Evolutionary conservation across 2,329 filamentous ascomycete species (phyloP), one percentile per base, ranked within the genome.

Genomic region (Pseudogymnoascus sp.): DNA sequence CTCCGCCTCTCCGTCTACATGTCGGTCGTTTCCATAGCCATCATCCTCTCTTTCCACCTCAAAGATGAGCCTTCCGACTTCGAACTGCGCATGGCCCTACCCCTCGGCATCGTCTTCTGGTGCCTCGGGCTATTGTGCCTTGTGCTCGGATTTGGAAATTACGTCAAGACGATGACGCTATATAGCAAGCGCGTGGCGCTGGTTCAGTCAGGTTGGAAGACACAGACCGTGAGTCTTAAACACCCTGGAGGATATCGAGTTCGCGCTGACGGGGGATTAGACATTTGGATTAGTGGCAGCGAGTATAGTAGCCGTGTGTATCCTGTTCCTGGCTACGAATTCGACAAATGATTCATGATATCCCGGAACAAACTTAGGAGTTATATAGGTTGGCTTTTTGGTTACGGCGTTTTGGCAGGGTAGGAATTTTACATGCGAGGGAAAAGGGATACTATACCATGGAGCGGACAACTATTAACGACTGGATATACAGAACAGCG

Each of bases 171-270:
- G 0, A 78, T 97, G 23, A 89, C 89, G 69, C 88, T 90, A 73
- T 99, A 96, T 74, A 89, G 89, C 69, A 81, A 83, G 40, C 85
- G 87, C 68, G 82, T 83, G 26, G 95, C 95, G 0, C 82, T 97
- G 67, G 95, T 99, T 40, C 95, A 99, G 78, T 89, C 86, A 31
- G 95, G 95, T 1, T 95, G 90, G 89, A 93, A 91, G 76, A 97
- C 95, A 39, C 93, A 97, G 73, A 75, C 87, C 45, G 89, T 96
- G 61, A 57, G 67, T 66, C 64, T 63, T 68, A 64, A 37, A 26
- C 40, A 21, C 10, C 10, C 34, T 42, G 11, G 11, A 6, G n/a
- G 29, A 18, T 47, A 36, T 63, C 36, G 12, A 39, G 36, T 4
- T 26, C 11, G n/a, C 16, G 14, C 62, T 37, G 34, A 60, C 47